phyloP scores from a whole-genome alignment of 2,329 filamentous ascomycete genomes.

The Cercospora brassicicola region DNA sequence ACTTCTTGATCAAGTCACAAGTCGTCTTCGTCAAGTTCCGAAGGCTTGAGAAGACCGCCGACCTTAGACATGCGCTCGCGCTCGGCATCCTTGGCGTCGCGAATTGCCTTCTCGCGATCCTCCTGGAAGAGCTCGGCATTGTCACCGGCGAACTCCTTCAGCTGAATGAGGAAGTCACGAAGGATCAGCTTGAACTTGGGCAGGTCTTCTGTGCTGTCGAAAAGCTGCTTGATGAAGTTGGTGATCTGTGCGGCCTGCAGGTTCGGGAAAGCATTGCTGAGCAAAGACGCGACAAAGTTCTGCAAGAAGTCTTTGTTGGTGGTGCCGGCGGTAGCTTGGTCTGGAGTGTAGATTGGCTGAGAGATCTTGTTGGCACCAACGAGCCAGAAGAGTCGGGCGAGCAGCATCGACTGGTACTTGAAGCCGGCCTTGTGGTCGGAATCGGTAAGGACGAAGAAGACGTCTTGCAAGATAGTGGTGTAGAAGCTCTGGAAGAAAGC shows the following conservation, averaged over 20 bases:
- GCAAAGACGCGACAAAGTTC: conserved; percentile 78
- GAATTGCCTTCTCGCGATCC: conserved; percentile 89
- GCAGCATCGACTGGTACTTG: conserved; percentile 91
- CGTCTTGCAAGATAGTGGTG: conserved; percentile 90
- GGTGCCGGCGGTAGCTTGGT: conserved; percentile 79
- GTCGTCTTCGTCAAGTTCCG: conserved; percentile 82
- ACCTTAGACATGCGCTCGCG: conserved; percentile 92
- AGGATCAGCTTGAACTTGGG: conserved; percentile 94
- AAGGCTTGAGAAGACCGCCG: conserved; percentile 91
- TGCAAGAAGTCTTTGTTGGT: conserved; percentile 87
- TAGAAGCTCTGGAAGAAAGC: conserved; percentile 99
- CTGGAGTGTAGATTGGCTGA: conserved; percentile 82
- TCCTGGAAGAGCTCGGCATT: conserved; percentile 91
- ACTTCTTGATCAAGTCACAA: conserved; percentile 70
- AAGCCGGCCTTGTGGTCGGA: conserved; percentile 98
- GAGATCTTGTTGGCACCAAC: conserved; percentile 87
- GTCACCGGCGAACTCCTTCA: conserved; percentile 95
- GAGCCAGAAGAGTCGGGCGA: conserved; percentile 95
- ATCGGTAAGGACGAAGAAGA: conserved; percentile 97
- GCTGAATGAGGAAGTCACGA: conserved; percentile 92
- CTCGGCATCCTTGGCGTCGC: conserved; percentile 81
- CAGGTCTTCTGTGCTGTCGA: conserved; percentile 82
- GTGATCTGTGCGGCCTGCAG: conserved; percentile 79
- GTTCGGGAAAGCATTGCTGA: conserved; percentile 91
- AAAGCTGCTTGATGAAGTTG: conserved; percentile 84